Percentiles rank a stretch among this genome's conserved stretches.
Evolutionary conservation across 805 yeast genomes (phyloP).

Genomic region (Blastobotrys americana): DNA sequence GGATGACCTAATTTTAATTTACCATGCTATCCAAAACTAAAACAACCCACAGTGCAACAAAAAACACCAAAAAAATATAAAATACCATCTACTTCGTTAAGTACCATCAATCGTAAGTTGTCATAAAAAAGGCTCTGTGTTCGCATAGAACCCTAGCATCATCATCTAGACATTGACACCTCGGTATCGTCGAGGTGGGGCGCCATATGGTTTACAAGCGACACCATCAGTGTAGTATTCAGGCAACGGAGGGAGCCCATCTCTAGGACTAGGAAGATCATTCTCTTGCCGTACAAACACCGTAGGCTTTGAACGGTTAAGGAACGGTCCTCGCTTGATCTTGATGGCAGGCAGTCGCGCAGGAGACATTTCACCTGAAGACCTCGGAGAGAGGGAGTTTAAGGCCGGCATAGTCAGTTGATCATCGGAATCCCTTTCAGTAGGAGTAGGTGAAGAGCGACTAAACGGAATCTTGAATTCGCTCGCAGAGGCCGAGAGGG

Average conservation of each 20-base stretch:
- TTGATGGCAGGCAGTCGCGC: background rate
- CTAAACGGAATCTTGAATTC: background rate
- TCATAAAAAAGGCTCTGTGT: no score
- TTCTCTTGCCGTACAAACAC: slow-evolving; percentile 5
- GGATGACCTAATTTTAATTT: no score
- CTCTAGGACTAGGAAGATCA: background rate
- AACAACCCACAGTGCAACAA: no score
- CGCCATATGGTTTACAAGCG: slow-evolving; percentile 16
- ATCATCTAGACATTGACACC: slow-evolving; percentile 15
- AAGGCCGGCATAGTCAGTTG: background rate
- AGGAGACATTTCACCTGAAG: background rate
- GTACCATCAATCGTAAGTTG: no score
- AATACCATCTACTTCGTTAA: no score
- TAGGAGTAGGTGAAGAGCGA: background rate
- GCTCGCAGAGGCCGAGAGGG: background rate
- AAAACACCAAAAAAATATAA: no score
- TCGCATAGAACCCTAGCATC: no score
- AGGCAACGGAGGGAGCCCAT: background rate
- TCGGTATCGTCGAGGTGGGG: slow-evolving; percentile 14
- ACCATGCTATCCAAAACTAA: no score
- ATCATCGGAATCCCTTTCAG: background rate
- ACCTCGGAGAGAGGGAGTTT: background rate
- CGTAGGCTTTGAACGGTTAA: slow-evolving; percentile 1
- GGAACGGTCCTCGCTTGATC: background rate
- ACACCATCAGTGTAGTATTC: slow-evolving; percentile 10